These are phyloP conservation scores for Ilex paraguariensis DNA, from an alignment of 305 asterid genomes.

Conservation along the genomic window DNA sequence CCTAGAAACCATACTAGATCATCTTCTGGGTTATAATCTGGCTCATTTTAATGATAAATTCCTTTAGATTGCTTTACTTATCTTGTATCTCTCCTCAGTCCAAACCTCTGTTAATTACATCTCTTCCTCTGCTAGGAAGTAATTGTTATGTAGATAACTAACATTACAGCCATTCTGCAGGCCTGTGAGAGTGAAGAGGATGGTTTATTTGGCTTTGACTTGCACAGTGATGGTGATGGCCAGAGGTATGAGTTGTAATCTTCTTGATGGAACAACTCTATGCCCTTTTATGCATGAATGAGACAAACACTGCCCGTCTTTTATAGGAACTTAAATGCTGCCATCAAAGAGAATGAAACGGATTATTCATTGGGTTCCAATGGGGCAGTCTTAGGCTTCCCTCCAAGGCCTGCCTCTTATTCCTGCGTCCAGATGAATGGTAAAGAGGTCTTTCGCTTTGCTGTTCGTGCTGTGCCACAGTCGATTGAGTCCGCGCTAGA, in stretches of 20 bases:
- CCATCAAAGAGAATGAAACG: slow-evolving; percentile 37
- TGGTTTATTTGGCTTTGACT: slow-evolving; percentile 63
- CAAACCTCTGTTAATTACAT: neutral
- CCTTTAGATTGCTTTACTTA: neutral
- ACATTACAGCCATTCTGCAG: slow-evolving; percentile 28
- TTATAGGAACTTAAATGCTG: slow-evolving; percentile 62
- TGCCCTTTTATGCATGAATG: slow-evolving; percentile 2
- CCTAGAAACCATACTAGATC: neutral
- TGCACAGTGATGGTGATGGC: slow-evolving; percentile 86
- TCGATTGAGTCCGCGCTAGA: slow-evolving; percentile 60
- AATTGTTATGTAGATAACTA: neutral
- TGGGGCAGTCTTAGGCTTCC: slow-evolving; percentile 49
- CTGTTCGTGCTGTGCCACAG: slow-evolving; percentile 70
- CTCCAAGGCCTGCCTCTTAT: slow-evolving; percentile 48
- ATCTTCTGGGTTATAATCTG: neutral
- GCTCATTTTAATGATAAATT: neutral
- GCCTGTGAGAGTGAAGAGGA: slow-evolving; percentile 75
- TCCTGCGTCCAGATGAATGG: slow-evolving; percentile 83
- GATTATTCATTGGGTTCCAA: slow-evolving; percentile 41
- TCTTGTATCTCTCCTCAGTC: neutral
- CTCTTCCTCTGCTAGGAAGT: too few relatives aligned
- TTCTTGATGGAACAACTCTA: neutral
- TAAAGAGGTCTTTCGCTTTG: slow-evolving; percentile 78
- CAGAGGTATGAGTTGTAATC: slow-evolving; percentile 45
- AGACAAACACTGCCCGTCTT: slow-evolving; percentile 9